Conservation (phyloP, 164 flowering plant genomes). For the Berberis thunbergii region DNA sequence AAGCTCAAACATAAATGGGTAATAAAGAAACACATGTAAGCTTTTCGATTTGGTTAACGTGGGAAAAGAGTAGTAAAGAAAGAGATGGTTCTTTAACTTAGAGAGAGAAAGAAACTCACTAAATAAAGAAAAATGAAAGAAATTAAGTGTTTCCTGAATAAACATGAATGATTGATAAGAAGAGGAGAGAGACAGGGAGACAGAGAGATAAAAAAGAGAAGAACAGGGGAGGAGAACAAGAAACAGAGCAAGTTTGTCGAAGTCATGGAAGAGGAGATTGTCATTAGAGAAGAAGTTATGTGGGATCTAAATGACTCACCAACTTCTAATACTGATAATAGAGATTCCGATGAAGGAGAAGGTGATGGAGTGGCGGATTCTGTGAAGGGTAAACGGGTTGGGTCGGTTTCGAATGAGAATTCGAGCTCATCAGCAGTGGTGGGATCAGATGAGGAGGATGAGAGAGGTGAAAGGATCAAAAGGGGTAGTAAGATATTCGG, state of each 20-base stretch:
- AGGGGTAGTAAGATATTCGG: neutral
- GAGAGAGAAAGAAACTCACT: neutral
- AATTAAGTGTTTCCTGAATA: neutral
- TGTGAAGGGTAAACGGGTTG: slow-evolving; percentile 48
- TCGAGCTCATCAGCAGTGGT: slow-evolving; percentile 59
- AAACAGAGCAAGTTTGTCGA: too few relatives aligned
- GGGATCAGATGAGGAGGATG: slow-evolving; percentile 21
- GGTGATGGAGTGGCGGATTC: neutral
- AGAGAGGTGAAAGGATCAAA: neutral
- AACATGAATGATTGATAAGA: slow-evolving; percentile 5
- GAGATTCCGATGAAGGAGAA: slow-evolving; percentile 26
- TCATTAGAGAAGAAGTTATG: slow-evolving; percentile 18
- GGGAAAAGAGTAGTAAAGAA: slow-evolving; percentile 46
- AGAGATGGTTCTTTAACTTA: slow-evolving; percentile 39
- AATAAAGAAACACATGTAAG: slow-evolving; percentile 6
- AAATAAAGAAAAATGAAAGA: neutral
- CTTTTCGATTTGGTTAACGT: slow-evolving; percentile 85
- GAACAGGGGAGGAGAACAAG: neutral
- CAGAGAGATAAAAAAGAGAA: neutral
- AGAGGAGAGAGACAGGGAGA: slow-evolving; percentile 1
- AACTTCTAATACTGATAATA: slow-evolving; percentile 17
- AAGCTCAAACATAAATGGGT: neutral
- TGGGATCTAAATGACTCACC: slow-evolving; percentile 92
- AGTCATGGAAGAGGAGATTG: too few relatives aligned
- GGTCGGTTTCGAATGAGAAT: slow-evolving; percentile 38